Base-by-base conservation (phyloP, 2,329 filamentous ascomycete species). In the Metarhizium sp. region DNA sequence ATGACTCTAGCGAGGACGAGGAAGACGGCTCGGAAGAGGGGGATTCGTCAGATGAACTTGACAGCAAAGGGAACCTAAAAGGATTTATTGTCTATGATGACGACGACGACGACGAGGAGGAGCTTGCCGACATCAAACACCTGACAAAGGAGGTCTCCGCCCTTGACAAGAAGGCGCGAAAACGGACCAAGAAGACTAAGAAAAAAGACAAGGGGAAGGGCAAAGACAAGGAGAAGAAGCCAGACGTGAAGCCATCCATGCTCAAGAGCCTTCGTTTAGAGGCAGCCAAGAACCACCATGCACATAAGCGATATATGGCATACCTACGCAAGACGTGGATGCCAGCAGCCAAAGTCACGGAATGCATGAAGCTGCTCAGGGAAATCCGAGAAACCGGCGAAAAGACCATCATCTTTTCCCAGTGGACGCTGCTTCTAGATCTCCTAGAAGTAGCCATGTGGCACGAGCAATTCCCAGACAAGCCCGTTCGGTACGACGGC, bases 311-410 rank as follows among this genome's bases (percentile, higher is more conserved):
- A 60, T 96, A 94, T 68, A 78, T 91, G 62, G 74, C 73, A 38
- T 86, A 84, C 52, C 75, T 94, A 6, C 77, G 78, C 29, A 82
- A 86, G 66, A 78, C 82, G 32, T 96, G 84, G 80, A 72, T 86
- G 56, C 84, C 84, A 57, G 90, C 88, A 64, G 90, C 87, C 62
- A 96, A 96, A 71, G 89, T 92, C 4, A 84, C 90, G 58, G 86
- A 87, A 8, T 77, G 95, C 16, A 76, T 94, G 61, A 80, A 83
- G 52, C 87, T 96, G 55, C 73, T 96, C 4, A 79, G 79, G 42
- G 83, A 86, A 0, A 85, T 86, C 10, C 74, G 76, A 51, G 81
- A 86, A 51, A 71, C 77, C 6, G 70, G 77, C 14, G 86, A 83
- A 55, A 90, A 91, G 68, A 83, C 86, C 1, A 81, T 92, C 61